These are phyloP conservation scores for Coemansia sp. DNA, from an alignment of 192 early-diverging fungal genomes.

Conservation along the genomic window DNA sequence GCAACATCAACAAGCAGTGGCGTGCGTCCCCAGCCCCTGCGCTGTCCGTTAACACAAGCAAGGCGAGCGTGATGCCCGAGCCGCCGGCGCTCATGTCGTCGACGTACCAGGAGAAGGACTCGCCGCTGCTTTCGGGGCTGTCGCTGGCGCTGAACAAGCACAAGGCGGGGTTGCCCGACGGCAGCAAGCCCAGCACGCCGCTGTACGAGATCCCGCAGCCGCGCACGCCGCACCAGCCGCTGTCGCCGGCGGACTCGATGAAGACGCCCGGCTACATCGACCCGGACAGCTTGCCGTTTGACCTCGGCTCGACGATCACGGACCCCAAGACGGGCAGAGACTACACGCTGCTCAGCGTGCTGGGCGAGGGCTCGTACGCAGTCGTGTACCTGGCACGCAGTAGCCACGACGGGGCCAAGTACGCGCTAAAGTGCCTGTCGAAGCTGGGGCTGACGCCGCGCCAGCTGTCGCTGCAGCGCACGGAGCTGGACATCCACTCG, in stretches of 20 bases:
- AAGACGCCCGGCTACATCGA: slow-evolving; percentile 51
- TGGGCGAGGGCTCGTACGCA: slow-evolving; percentile 77
- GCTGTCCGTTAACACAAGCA: slow-evolving; percentile 19
- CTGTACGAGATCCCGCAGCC: slow-evolving; percentile 36
- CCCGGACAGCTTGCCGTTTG: slow-evolving; percentile 51
- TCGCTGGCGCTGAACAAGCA: slow-evolving; percentile 50
- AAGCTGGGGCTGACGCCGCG: slow-evolving; percentile 58
- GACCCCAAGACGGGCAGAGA: slow-evolving; percentile 42
- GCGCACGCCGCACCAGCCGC: slow-evolving; percentile 45
- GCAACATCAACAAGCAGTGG: slow-evolving; percentile 51
- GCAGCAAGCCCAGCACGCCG: slow-evolving; percentile 17
- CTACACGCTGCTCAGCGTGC: slow-evolving; percentile 52
- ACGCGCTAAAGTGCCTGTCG: slow-evolving; percentile 74
- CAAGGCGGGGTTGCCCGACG: slow-evolving; percentile 9
- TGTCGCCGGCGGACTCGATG: slow-evolving; percentile 49
- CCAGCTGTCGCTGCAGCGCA: slow-evolving; percentile 63
- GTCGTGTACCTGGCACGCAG: slow-evolving; percentile 70
- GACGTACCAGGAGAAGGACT: slow-evolving; percentile 45
- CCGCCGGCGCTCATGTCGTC: slow-evolving; percentile 27
- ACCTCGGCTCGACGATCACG: slow-evolving; percentile 45
- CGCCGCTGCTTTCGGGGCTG: slow-evolving; percentile 41
- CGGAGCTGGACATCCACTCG: slow-evolving; percentile 64
- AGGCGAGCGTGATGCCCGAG: slow-evolving; percentile 15
- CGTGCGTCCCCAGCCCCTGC: slow-evolving; percentile 21
- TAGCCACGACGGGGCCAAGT: slow-evolving; percentile 53